A percentile compares a stretch with the other conserved stretches of the same genome.
These are phyloP conservation scores for Russula sp. DNA, from an alignment of 768 basidiomycete genomes.

Conservation along the genomic window DNA sequence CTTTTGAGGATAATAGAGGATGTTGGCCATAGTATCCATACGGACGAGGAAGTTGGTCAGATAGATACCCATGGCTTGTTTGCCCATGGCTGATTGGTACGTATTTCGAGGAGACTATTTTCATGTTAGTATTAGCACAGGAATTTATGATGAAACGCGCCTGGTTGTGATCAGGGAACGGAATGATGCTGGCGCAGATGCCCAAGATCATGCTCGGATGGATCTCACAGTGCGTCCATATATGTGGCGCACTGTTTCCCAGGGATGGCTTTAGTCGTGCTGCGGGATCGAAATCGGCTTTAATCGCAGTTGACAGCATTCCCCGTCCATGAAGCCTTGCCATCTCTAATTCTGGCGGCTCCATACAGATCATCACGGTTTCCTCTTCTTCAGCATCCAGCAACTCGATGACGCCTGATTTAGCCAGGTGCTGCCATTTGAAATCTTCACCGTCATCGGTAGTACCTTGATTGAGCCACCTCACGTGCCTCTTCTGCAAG, in stretches of 20 bases:
- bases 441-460: constrained; percentile 44
- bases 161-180: constrained; percentile 99
- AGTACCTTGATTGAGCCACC: constrained; percentile 51
- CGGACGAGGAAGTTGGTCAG: constrained; percentile 97
- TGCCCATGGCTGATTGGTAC: constrained; percentile 99
- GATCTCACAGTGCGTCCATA: constrained; percentile 99
- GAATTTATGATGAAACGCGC: constrained; percentile 37
- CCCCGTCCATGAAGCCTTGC: constrained; percentile 52
- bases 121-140: constrained; percentile 6
- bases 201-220: constrained; percentile 99
- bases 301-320: constrained; percentile 38
- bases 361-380: constrained; percentile 99
- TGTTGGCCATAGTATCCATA: constrained; percentile 99
- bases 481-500: constrained; percentile 78
- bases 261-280: constrained; percentile 68
- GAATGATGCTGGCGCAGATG: constrained; percentile 97
- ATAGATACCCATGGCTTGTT: constrained; percentile 99
- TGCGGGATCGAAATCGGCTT: constrained; percentile 71
- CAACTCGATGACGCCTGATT: constrained; percentile 85
- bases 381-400: constrained; percentile 99
- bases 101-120: constrained; percentile 97
- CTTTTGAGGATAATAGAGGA: constrained; percentile 98
- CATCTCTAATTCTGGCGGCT: constrained; percentile 88
- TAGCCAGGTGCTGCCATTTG: constrained; percentile 80
- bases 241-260: constrained; percentile 65